Percentiles rank a stretch among this genome's conserved stretches.
Evolutionary conservation across 2,329 filamentous ascomycete genomes (phyloP).

Genomic region (Corinectria fuckeliana): DNA sequence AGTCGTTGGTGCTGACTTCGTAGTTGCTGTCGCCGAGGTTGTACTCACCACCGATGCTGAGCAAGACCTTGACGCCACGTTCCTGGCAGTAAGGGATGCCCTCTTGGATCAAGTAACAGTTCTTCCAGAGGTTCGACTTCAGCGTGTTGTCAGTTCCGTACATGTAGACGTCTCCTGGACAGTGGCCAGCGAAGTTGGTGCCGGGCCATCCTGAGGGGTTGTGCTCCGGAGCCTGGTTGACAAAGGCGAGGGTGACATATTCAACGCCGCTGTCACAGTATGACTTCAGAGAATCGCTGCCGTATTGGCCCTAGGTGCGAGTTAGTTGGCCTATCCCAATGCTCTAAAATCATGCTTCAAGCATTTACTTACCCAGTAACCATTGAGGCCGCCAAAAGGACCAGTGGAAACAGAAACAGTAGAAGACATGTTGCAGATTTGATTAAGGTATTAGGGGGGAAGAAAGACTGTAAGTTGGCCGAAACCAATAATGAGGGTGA

Average conservation of each 20-base stretch:
- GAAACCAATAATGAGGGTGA: slow-evolving; percentile 44
- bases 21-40: slow-evolving; percentile 41
- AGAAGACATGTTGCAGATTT: slow-evolving; percentile 29
- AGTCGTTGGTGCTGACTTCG: slow-evolving; percentile 37
- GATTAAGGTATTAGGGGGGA: slow-evolving; percentile 29
- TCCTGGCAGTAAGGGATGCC: slow-evolving; percentile 51
- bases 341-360: background rate
- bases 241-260: slow-evolving; percentile 48
- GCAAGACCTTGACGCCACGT: slow-evolving; percentile 51
- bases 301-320: slow-evolving; percentile 44
- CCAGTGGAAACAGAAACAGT: slow-evolving; percentile 31
- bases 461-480: slow-evolving; percentile 45
- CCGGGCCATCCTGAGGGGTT: slow-evolving; percentile 44
- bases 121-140: slow-evolving; percentile 41
- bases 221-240: slow-evolving; percentile 48
- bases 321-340: slow-evolving; percentile 10
- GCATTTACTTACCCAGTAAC: slow-evolving; percentile 46
- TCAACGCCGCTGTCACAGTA: slow-evolving; percentile 48
- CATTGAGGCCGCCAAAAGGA: slow-evolving; percentile 45
- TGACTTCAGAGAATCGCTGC: slow-evolving; percentile 39
- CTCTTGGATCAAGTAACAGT: slow-evolving; percentile 45
- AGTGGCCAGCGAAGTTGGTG: slow-evolving; percentile 50
- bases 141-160: slow-evolving; percentile 28
- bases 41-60: slow-evolving; percentile 49
- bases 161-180: slow-evolving; percentile 38